A percentile compares a stretch with the other conserved stretches of the same genome.
Evolutionary conservation across 164 flowering plant species (phyloP).

Genomic region (Saururus chinensis): DNA sequence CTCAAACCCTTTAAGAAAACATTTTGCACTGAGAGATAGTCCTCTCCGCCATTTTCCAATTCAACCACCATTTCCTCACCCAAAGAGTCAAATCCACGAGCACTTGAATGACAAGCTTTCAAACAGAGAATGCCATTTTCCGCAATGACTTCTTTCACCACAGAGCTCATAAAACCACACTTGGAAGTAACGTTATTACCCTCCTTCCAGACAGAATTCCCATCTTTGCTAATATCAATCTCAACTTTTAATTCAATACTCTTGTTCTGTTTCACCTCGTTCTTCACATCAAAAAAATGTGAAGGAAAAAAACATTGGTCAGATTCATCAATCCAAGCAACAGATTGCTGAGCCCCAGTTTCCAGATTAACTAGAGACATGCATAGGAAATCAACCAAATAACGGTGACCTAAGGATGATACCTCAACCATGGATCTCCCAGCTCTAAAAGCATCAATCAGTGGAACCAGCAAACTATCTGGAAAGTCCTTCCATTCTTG

Average conservation of each 20-base stretch:
- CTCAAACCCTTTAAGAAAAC: conserved; percentile 7
- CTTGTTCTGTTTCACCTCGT: neutral
- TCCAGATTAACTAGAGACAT: conserved; percentile 12
- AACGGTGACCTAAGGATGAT: neutral
- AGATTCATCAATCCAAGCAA: conserved; percentile 21
- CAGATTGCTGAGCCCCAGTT: conserved; percentile 10
- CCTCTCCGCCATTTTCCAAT: conserved; percentile 4
- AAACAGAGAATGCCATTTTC: conserved; percentile 3
- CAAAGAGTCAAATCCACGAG: neutral
- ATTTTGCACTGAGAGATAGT: conserved; percentile 6
- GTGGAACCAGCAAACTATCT: neutral
- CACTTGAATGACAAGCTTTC: neutral
- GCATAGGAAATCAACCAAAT: conserved; percentile 11
- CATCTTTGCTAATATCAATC: conserved; percentile 3
- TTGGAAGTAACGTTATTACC: neutral
- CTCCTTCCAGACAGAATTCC: neutral
- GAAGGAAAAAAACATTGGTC: conserved; percentile 13
- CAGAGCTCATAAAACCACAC: neutral
- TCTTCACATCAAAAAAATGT: conserved; percentile 1
- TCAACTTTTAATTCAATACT: conserved; percentile 8
- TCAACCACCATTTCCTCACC: conserved; percentile 3
- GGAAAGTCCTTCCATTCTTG: conserved; percentile 21
- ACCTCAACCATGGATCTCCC: conserved; percentile 10
- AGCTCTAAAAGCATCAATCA: conserved; percentile 10
- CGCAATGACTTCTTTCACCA: conserved; percentile 6